Conservation (phyloP, 2,329 filamentous ascomycete species). For the Byssochlamys sp. region DNA sequence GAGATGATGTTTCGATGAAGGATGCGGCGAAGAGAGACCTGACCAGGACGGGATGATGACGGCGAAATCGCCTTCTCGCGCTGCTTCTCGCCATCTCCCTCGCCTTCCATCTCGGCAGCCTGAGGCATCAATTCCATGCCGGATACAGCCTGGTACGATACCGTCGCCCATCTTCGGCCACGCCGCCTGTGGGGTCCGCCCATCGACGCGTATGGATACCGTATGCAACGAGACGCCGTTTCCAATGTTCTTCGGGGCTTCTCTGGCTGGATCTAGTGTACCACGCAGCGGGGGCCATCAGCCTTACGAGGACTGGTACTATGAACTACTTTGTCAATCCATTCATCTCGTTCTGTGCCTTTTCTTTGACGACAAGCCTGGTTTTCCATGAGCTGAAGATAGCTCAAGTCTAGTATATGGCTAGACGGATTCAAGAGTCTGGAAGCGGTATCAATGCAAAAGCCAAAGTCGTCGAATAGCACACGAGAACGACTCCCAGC, state of each 20-base stretch:
- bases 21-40: background rate
- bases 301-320: background rate
- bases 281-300: background rate
- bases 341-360: background rate
- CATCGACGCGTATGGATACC: background rate
- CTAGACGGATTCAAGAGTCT: background rate
- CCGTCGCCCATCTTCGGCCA: background rate
- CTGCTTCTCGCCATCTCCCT: background rate
- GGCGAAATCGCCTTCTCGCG: background rate
- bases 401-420: background rate
- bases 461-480: background rate
- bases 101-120: background rate
- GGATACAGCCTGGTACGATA: background rate
- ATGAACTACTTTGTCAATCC: background rate
- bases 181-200: background rate
- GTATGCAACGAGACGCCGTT: background rate
- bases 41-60: background rate
- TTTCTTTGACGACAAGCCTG: background rate
- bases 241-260: background rate
- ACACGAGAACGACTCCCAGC: background rate
- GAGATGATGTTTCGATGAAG: background rate
- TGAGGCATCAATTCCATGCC: background rate
- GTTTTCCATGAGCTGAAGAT: background rate
- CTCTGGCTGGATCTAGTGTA: background rate
- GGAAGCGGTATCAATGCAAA: background rate